phyloP scores from a whole-genome alignment of 805 yeast species.

The Candida nitratophila region DNA sequence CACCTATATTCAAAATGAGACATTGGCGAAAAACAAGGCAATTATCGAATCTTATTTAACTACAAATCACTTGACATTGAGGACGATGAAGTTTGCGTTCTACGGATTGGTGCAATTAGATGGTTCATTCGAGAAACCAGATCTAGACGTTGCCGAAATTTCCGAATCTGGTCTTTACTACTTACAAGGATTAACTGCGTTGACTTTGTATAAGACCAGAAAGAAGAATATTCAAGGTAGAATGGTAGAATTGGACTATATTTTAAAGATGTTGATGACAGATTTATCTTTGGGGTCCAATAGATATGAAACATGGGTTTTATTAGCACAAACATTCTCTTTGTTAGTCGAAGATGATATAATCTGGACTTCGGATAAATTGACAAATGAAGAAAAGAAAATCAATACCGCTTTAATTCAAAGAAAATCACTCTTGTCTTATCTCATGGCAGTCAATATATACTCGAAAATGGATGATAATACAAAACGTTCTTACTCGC shows the following conservation, averaged over 20 bases:
- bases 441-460: constrained; percentile 60
- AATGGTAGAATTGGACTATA: constrained; percentile 71
- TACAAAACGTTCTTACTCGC: constrained; percentile 18
- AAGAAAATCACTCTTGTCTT: constrained; percentile 64
- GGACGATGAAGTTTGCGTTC: constrained; percentile 41
- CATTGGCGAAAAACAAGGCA: constrained; percentile 39
- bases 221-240: constrained; percentile 76
- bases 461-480: constrained; percentile 17
- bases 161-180: constrained; percentile 56
- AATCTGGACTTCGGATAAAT: constrained; percentile 85
- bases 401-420: constrained; percentile 55
- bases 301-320: constrained; percentile 80
- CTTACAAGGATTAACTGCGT: constrained; percentile 58
- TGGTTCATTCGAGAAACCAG: constrained; percentile 21
- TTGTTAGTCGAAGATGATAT: constrained; percentile 81
- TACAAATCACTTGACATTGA: constrained; percentile 33
- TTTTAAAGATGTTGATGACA: constrained; percentile 53
- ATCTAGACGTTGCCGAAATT: constrained; percentile 27
- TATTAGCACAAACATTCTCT: constrained; percentile 74
- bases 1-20: constrained; percentile 31
- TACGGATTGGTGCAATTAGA: constrained; percentile 37
- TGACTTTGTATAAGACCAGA: constrained; percentile 62
- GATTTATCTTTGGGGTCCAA: constrained; percentile 64
- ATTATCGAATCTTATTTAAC: constrained; percentile 41
- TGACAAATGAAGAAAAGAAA: constrained; percentile 57